Percentiles rank a stretch among this genome's conserved stretches.
These are phyloP conservation scores for Tolypocladium album DNA, from an alignment of 2,329 filamentous ascomycete species.

Conservation along the genomic window DNA sequence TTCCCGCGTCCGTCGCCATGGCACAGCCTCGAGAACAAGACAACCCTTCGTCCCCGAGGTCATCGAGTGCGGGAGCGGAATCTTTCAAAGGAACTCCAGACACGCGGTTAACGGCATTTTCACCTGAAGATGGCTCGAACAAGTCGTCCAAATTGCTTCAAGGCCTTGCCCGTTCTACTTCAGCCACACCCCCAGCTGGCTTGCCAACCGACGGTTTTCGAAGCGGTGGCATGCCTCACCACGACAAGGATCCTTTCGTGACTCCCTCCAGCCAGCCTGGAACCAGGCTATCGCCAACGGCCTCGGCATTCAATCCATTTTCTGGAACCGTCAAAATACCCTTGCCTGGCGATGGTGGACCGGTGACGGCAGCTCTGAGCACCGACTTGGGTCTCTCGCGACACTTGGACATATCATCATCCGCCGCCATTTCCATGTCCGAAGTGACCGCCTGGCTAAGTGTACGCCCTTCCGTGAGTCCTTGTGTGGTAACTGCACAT, in stretches of 20 bases:
- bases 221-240: constrained; percentile 8
- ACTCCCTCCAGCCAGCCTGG: constrained; percentile 22
- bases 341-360: constrained; percentile 10
- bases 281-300: constrained; percentile 50
- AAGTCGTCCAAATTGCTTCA: constrained; percentile 29
- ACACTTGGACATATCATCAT: constrained; percentile 29
- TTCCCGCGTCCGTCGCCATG: constrained; percentile 17
- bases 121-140: constrained; percentile 42
- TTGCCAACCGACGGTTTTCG: constrained; percentile 14
- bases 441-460: constrained; percentile 33
- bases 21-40: constrained; percentile 26
- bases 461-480: constrained; percentile 22
- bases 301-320: constrained; percentile 47
- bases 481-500: constrained; percentile 3
- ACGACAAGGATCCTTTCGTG: constrained; percentile 45
- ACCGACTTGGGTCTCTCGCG: constrained; percentile 34
- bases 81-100: constrained; percentile 55
- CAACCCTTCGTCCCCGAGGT: constrained; percentile 37
- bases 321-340: constrained; percentile 6
- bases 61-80: constrained; percentile 39
- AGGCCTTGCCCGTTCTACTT: constrained; percentile 16
- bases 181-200: constrained; percentile 17
- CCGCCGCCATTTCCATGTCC: constrained; percentile 15
- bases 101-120: constrained; percentile 53
- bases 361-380: constrained; percentile 28